Evolutionary conservation across 495 filamentous ascomycete genomes (phyloP), one percentile per base, ranked within the genome.

Genomic region (Aspergillus haitiensis): DNA sequence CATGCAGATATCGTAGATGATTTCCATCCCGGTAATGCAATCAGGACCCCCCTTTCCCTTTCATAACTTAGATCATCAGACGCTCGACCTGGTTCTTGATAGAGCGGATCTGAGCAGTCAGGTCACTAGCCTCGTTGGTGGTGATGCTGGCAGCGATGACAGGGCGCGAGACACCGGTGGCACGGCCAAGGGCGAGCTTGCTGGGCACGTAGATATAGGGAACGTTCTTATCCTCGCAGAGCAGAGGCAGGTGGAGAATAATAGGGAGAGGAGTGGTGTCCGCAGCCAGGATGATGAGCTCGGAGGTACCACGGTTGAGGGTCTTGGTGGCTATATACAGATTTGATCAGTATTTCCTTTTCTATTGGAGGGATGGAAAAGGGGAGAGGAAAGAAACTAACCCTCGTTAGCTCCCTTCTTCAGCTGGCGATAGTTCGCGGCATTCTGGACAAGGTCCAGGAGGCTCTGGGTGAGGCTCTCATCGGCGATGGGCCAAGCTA

Each of bases 41-140:
- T 5, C 39, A 42, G 9, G 6, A 42, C 15, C 5, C 5, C 15
- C 39, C 39, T 42, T 13, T 42, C 39, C 39, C 39, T 13, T 11
- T 12, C 37, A 5, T 15, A 42, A 55, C 70, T 86, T 91, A 98
- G 78, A 98, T 95, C 85, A 93, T 91, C 56, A 97, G 82, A 67
- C 94, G 84, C 82, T 98, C 94, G 44, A 98, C 91, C 87, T 97
- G 94, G 72, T 93, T 88, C 82, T 93, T 96, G 67, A 98, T 75
- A 47, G 81, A 75, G 58, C 88, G 79, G 72, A 98, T 97, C 82
- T 94, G 90, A 63, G 80, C 80, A 75, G 86, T 87, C 34, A 98
- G 81, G 70, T 97, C 94, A 66, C 83, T 88, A 12, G 89, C 91
- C 77, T 97, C 94, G 81, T 97, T 98, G 65, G 89, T 92, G 39